phyloP scores from a whole-genome alignment of 2,329 filamentous ascomycete genomes.

The Phaeosphaeria sp. region DNA sequence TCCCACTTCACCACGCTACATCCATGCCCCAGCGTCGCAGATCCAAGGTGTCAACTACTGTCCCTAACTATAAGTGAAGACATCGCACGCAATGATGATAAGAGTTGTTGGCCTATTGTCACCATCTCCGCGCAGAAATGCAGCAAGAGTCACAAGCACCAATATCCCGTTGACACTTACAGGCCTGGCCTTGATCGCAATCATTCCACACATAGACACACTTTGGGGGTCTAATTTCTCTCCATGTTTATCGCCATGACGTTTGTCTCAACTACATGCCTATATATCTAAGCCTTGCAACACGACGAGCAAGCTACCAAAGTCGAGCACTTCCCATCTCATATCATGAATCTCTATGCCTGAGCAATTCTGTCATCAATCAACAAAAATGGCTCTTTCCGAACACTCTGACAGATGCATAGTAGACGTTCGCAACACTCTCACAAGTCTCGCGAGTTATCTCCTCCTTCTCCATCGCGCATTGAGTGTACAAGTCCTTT shows the following conservation, averaged over 20 bases:
- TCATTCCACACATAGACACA: background rate
- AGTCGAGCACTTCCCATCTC: no score
- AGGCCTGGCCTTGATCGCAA: no score
- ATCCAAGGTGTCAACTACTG: no score
- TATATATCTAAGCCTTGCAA: no score
- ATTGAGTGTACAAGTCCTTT: conserved; percentile 39
- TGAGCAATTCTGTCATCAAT: background rate
- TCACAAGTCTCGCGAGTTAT: conserved; percentile 22
- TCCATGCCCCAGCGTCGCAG: no score
- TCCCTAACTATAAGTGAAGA: no score
- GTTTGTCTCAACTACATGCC: background rate
- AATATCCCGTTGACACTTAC: background rate
- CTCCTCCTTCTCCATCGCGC: conserved; percentile 24
- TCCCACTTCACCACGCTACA: no score
- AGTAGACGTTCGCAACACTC: conserved; percentile 5
- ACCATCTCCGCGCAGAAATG: background rate
- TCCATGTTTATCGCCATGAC: background rate
- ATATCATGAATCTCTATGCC: background rate
- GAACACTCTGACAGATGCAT: background rate
- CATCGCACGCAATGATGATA: background rate
- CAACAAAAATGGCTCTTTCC: background rate
- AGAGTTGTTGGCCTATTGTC: background rate
- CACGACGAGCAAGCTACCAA: no score
- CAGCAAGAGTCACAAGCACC: background rate
- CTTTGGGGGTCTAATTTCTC: background rate